Evolutionary conservation across 805 yeast genomes (phyloP), one percentile per base, ranked within the genome.

Genomic region (Kuraishia borneana): DNA sequence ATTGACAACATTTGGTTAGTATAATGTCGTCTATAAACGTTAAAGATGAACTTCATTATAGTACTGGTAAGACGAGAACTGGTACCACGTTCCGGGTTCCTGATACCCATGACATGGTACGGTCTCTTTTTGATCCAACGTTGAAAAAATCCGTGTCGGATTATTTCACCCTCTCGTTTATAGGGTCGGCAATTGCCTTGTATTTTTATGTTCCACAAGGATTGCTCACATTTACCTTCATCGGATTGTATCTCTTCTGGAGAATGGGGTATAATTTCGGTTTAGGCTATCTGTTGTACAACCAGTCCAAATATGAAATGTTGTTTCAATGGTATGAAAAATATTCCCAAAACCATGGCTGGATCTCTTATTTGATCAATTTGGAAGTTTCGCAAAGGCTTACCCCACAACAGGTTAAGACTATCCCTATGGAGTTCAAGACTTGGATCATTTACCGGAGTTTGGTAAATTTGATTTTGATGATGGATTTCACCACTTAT

Each of bases 401-500:
- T 63, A 64, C 2, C 40, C 45, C 21, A 43, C 47, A 23, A 50
- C 53, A 22, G 48, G 56, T 17, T 52, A 63, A 33, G 57, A 58
- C 46, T 19, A 51, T 53, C 26, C 95, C 95, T 1, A 60, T 71
- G 34, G 94, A 83, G 51, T 78, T 78, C 59, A 83, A 82, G 53
- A 74, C 88, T 21, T 83, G 95, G 95, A 62, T 84, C 25, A 49
- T 83, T 10, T 83, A 79, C 56, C 64, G 95, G 35, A 82, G 78
- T 49, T 65, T 78, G 35, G 94, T 84, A 12, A 94, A 83, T 53
- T 66, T 83, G 53, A 75, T 83, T 35, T 64, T 83, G 47, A 83
- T 83, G 94, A 82, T 76, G 53, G 95, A 83, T 56, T 83, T 83
- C 51, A 70, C 78, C 19, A 71, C 83, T 16, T 83, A 83, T 52